Evolutionary conservation across 306 rosid species (phyloP).

Genomic region (Ochetophila trinervis): DNA sequence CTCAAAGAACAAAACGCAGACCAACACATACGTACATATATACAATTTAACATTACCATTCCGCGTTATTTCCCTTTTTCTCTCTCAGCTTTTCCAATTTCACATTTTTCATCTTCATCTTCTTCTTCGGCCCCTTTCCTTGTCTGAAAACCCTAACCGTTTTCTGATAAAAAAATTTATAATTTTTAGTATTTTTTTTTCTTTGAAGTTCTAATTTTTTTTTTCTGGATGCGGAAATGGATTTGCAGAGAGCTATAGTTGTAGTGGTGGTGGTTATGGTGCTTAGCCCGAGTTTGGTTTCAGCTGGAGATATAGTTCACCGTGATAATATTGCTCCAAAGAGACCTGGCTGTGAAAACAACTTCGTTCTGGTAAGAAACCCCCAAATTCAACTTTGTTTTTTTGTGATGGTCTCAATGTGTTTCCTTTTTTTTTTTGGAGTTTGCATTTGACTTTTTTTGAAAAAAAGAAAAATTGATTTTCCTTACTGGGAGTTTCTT

Average conservation of each 20-base stretch:
- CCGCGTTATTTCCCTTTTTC: slow-evolving; percentile 17
- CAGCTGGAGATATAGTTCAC: slow-evolving; percentile 93
- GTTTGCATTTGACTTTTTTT: background rate
- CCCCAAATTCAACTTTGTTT: slow-evolving; percentile 2
- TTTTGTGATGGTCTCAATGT: background rate
- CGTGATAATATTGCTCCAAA: slow-evolving; percentile 72
- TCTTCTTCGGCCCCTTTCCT: slow-evolving; percentile 20
- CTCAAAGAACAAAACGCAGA: slow-evolving; percentile 18
- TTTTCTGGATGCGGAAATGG: slow-evolving; percentile 35
- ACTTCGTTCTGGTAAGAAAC: slow-evolving; percentile 80
- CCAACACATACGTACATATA: background rate
- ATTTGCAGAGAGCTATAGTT: slow-evolving; percentile 36
- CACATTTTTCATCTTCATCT: slow-evolving; percentile 18
- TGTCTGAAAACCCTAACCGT: slow-evolving; percentile 31
- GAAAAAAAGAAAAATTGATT: no score
- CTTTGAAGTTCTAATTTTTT: background rate
- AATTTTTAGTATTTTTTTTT: background rate
- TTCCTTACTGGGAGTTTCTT: slow-evolving; percentile 15
- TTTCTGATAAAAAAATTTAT: background rate
- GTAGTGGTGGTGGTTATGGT: slow-evolving; percentile 31
- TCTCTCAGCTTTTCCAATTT: background rate
- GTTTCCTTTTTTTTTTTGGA: background rate
- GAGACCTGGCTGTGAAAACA: slow-evolving; percentile 85
- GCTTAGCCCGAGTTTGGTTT: slow-evolving; percentile 39
- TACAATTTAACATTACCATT: background rate